Conservation (phyloP, 192 early-diverging fungal genomes). For the Kickxella alabastrina region DNA sequence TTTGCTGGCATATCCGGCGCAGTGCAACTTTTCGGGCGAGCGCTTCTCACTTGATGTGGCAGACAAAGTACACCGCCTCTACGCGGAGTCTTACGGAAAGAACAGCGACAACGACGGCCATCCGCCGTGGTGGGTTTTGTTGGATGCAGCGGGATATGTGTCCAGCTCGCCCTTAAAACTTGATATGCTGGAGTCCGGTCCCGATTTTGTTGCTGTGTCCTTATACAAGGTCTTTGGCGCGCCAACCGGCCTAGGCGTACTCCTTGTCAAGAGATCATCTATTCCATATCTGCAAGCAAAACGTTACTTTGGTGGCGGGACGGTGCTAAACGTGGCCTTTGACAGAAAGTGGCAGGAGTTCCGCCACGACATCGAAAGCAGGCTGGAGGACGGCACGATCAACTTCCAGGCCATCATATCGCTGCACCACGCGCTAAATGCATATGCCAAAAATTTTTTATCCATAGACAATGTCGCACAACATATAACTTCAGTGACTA, state of each 20-base stretch:
- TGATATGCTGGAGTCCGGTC: constrained; percentile 34
- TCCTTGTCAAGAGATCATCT: constrained; percentile 59
- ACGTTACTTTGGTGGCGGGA: constrained; percentile 78
- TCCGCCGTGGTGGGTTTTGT: constrained; percentile 55
- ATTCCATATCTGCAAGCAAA: constrained; percentile 52
- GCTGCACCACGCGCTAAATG: constrained; percentile 65
- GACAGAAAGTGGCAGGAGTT: constrained; percentile 58
- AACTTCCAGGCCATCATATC: constrained; percentile 73
- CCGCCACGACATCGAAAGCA: constrained; percentile 42
- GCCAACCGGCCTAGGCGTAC: constrained; percentile 76
- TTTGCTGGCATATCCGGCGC: constrained; percentile 75
- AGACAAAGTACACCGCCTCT: constrained; percentile 32
- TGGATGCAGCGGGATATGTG: constrained; percentile 72
- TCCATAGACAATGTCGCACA: constrained; percentile 36
- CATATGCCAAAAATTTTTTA: constrained; percentile 42
- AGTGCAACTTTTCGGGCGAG: constrained; percentile 80
- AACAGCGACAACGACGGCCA: constrained; percentile 2
- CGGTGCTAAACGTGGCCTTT: constrained; percentile 58
- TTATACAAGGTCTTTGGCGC: constrained; percentile 91
- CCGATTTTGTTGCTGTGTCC: constrained; percentile 70
- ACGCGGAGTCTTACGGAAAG: constrained; percentile 15
- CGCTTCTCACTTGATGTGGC: constrained; percentile 66
- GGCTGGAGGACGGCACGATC: constrained; percentile 75
- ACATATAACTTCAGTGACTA: constrained; percentile 53
- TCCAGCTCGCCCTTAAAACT: constrained; percentile 64